Evolutionary conservation across 1,284 basidiomycete species (phyloP), one percentile per base, ranked within the genome.

Genomic region (Polyporus tsugae): DNA sequence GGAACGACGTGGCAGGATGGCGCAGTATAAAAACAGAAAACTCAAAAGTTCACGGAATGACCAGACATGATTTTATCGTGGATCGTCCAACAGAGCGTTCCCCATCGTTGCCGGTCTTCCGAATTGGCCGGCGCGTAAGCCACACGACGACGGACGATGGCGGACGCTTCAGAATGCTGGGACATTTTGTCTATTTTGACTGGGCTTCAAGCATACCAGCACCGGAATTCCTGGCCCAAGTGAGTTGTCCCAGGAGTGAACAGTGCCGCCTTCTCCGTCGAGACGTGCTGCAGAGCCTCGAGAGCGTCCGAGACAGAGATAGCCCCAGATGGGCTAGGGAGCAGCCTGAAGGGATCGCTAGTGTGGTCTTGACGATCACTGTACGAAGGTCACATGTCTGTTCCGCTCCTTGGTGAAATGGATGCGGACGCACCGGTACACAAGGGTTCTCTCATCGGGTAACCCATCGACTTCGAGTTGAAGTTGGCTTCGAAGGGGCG

Each of bases 231-330:
- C 41, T 60, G 17, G 19, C 35, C 57, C 25, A 57, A 19, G 29
- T 64, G 57, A 36, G 22, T 22, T 41, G 41, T 64, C 42, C 63
- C 63, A 2, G 63, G 63, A n/a, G 58, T 17, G 33, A 64, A 64
- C 42, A 60, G 57, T 0, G 42, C 57, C 6, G 63, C 63, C 19
- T 25, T 44, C 2, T 35, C 63, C 17, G 22, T 49, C 39, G 55
- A 60, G 41, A 64, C 42, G 29, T 64, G 41, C n/a, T 25, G 55
- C 22, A 64, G 41, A 6, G 55, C 55, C 1, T 44, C 41, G 11
- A 64, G 63, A 7, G 63, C 63, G 33, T 64, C 63, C 19, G 57
- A 60, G 25, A 60, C 44, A 5, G 63, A 46, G 44, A 64, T 29
- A 10, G 33, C 55, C 17, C 38, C 58, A 15, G 58, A 25, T 15